A percentile compares a stretch with the other conserved stretches of the same genome.
Evolutionary conservation across 306 rosid species (phyloP).

Genomic region (Betula pendula): DNA sequence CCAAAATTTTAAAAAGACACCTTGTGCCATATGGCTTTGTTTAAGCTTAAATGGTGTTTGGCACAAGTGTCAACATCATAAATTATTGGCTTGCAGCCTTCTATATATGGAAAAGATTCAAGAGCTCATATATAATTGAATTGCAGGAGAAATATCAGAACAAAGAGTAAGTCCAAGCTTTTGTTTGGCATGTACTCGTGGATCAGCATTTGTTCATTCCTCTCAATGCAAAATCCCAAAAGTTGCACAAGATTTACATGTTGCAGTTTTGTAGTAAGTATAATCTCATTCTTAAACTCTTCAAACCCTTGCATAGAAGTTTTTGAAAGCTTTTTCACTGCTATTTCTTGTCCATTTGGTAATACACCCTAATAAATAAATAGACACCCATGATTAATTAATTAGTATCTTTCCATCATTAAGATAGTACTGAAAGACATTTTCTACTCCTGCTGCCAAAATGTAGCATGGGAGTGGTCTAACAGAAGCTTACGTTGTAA

Average conservation of each 20-base stretch:
- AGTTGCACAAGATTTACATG: slow-evolving; percentile 48
- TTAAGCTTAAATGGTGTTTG: too few relatives aligned
- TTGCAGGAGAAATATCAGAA: neutral
- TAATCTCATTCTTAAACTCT: slow-evolving; percentile 53
- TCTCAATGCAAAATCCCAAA: slow-evolving; percentile 38
- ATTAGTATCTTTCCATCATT: too few relatives aligned
- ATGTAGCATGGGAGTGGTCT: neutral
- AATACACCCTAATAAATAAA: neutral
- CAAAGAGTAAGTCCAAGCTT: slow-evolving; percentile 48
- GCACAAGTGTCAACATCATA: too few relatives aligned
- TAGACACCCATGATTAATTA: neutral
- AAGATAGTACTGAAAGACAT: neutral
- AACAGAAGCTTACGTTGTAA: slow-evolving; percentile 32
- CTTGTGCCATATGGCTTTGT: too few relatives aligned
- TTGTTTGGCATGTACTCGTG: slow-evolving; percentile 53
- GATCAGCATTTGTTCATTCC: slow-evolving; percentile 45
- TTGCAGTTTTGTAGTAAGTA: slow-evolving; percentile 44
- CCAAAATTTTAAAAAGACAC: too few relatives aligned
- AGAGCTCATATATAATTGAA: too few relatives aligned
- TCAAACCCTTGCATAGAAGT: slow-evolving; percentile 18
- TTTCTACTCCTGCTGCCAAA: neutral
- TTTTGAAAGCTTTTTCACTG: neutral
- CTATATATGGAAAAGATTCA: too few relatives aligned
- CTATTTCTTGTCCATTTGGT: neutral
- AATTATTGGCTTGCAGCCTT: too few relatives aligned